These are phyloP conservation scores for Spencermartinsiella europaea DNA, from an alignment of 805 yeast species.

Conservation along the genomic window DNA sequence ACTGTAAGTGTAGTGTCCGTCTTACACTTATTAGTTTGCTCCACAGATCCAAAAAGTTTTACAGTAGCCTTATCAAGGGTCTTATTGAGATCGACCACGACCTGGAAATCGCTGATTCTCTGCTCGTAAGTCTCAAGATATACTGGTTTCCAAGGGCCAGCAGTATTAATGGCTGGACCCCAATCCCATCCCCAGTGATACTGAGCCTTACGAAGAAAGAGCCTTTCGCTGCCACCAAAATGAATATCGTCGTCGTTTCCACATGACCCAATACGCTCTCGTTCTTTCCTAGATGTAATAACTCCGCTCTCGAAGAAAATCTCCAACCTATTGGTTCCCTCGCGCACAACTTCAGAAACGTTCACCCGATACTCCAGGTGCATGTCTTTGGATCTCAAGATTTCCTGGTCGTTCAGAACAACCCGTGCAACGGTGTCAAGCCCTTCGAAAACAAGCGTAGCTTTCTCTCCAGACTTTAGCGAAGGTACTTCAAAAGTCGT, in stretches of 20 bases:
- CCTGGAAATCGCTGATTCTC: conserved; percentile 21
- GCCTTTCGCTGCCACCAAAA: conserved; percentile 41
- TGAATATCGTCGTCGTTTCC: conserved; percentile 1
- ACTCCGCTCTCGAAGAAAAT: conserved; percentile 13
- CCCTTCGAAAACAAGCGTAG: conserved; percentile 37
- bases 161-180: conserved; percentile 43
- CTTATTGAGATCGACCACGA: conserved; percentile 12
- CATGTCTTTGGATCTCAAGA: conserved; percentile 40
- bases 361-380: conserved; percentile 34
- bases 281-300: conserved; percentile 7
- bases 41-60: not conserved
- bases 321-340: conserved; percentile 10
- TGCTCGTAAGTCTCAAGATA: conserved; percentile 25
- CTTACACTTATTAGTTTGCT: too few relatives aligned
- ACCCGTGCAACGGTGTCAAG: conserved; percentile 41
- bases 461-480: not conserved
- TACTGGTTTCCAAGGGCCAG: conserved; percentile 43
- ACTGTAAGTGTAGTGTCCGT: not conserved
- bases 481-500: conserved; percentile 16
- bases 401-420: conserved; percentile 34
- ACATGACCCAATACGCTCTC: conserved; percentile 7
- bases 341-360: conserved; percentile 9
- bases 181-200: too few relatives aligned
- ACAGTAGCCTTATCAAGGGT: conserved; percentile 7
- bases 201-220: conserved; percentile 47